Conservation (phyloP, 176 grass and related monocot genomes). For the Puya raimondii region DNA sequence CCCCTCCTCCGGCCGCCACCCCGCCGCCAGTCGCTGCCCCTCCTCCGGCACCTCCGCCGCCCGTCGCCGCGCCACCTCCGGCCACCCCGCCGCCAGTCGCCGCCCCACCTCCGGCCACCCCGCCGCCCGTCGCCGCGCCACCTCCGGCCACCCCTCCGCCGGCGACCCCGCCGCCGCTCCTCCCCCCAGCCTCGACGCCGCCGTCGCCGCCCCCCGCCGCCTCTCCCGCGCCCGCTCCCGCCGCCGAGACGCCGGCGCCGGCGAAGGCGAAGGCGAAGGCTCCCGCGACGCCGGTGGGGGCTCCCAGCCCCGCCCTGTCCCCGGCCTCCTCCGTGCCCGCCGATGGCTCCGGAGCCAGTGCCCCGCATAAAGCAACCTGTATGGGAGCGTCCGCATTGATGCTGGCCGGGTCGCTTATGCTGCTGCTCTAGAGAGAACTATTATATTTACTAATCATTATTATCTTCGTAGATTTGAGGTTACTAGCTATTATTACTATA, state of each 20-base stretch:
- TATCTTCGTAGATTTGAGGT: no score
- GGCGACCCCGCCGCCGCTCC: background rate
- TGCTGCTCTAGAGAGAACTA: no score
- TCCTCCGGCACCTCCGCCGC: constrained; percentile 24
- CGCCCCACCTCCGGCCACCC: constrained; percentile 14
- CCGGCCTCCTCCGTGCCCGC: background rate
- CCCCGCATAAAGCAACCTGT: background rate
- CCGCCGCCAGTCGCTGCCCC: constrained; percentile 17
- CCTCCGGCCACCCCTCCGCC: constrained; percentile 22
- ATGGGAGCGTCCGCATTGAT: no score
- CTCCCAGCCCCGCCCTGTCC: background rate
- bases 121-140: constrained; percentile 13
- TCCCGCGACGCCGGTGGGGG: constrained; percentile 5
- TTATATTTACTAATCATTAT: no score
- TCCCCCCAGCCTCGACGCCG: constrained; percentile 10
- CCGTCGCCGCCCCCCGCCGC: constrained; percentile 11
- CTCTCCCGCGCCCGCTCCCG: constrained; percentile 19
- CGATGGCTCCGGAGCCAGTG: background rate
- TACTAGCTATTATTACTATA: no score
- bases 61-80: constrained; percentile 22
- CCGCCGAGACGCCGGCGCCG: constrained; percentile 7
- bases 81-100: constrained; percentile 22
- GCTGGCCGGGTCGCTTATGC: no score
- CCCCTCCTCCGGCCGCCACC: constrained; percentile 25
- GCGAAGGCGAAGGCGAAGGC: background rate